Conservation (phyloP, 2,329 filamentous ascomycete species). For the Claviceps monticola region DNA sequence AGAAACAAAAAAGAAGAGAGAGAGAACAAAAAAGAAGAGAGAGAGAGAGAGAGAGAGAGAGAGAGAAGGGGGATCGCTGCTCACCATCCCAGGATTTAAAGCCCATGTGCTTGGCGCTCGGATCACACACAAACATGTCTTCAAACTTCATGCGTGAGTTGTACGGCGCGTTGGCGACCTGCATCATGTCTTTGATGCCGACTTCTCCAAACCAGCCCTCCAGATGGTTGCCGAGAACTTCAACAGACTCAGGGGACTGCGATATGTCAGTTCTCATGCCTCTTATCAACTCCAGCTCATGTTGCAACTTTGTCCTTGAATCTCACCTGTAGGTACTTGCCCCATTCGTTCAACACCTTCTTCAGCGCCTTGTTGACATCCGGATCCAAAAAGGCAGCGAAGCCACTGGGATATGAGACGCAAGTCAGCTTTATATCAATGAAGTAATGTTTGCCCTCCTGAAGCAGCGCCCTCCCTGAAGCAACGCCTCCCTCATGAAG, state of each 20-base stretch:
- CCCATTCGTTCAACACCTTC: slow-evolving; percentile 44
- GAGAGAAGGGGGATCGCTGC: background rate
- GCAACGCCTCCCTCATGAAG: too few species aligned
- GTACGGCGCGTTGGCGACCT: slow-evolving; percentile 34
- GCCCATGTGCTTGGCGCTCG: slow-evolving; percentile 38
- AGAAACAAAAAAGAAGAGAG: background rate
- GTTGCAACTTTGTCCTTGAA: background rate
- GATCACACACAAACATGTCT: slow-evolving; percentile 47
- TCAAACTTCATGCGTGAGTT: slow-evolving; percentile 35
- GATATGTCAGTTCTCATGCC: background rate
- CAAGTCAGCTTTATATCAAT: too few species aligned
- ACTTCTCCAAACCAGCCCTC: slow-evolving; percentile 43
- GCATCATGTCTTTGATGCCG: slow-evolving; percentile 32
- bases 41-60: too few species aligned
- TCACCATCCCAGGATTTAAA: slow-evolving; percentile 53
- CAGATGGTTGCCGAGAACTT: slow-evolving; percentile 29
- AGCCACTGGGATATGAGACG: slow-evolving; percentile 20
- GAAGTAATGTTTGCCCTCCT: too few species aligned
- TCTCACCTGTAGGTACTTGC: slow-evolving; percentile 33
- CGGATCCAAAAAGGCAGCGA: slow-evolving; percentile 40
- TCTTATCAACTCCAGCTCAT: background rate
- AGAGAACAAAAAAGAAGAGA: background rate
- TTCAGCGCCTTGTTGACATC: slow-evolving; percentile 40
- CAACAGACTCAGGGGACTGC: slow-evolving; percentile 37
- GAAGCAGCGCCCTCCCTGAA: too few species aligned